These are phyloP conservation scores for Haberlea rhodopensis DNA, from an alignment of 257 asterid species.

Conservation along the genomic window DNA sequence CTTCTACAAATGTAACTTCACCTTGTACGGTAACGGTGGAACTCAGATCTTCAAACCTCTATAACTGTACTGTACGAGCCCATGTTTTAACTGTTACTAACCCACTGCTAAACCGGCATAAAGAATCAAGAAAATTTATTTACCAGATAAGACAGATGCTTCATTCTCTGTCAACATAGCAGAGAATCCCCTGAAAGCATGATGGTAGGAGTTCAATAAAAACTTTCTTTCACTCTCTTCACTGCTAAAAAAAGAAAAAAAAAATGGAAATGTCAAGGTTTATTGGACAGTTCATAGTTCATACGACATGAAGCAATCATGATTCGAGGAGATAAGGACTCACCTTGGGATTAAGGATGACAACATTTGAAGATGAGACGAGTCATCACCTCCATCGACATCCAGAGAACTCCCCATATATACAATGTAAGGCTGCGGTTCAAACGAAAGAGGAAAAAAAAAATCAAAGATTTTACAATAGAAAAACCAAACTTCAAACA, in stretches of 20 bases:
- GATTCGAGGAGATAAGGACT: neutral
- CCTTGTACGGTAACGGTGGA: neutral
- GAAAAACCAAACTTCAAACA: neutral
- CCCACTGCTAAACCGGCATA: neutral
- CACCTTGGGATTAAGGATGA: conserved; percentile 66
- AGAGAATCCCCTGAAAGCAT: conserved; percentile 69
- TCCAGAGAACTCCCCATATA: conserved; percentile 69
- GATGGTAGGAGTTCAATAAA: conserved; percentile 43
- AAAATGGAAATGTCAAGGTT: neutral
- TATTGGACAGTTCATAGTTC: neutral
- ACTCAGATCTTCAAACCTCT: neutral
- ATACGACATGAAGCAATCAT: neutral
- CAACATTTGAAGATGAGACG: conserved; percentile 42
- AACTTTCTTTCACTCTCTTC: conserved; percentile 43
- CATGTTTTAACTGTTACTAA: neutral
- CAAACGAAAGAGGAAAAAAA: neutral
- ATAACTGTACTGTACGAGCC: neutral
- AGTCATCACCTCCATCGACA: conserved; percentile 23
- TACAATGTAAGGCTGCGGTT: conserved; percentile 66
- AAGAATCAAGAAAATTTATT: neutral
- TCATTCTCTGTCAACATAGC: conserved; percentile 62
- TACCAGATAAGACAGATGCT: conserved; percentile 61
- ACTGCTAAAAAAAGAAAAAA: conserved; percentile 30
- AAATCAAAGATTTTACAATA: neutral
- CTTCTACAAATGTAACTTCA: neutral